Percentiles rank a stretch among this genome's conserved stretches.
Conservation (phyloP, 2,329 filamentous ascomycete species). For the Phialocephala sp. region DNA sequence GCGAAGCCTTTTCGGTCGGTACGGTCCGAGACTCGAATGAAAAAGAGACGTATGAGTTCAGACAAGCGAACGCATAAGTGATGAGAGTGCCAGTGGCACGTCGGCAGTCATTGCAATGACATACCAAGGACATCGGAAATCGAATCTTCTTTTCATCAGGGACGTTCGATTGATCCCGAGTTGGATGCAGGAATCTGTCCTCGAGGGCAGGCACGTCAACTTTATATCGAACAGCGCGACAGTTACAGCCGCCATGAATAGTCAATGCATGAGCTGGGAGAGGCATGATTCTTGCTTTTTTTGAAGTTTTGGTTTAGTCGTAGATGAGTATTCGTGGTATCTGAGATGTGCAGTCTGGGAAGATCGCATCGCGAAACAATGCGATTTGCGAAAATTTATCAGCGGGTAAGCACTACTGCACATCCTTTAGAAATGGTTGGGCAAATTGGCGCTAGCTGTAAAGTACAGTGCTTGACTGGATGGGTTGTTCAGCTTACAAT, state of each 20-base stretch:
- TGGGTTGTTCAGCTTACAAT: background rate
- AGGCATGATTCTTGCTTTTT: background rate
- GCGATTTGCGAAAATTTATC: background rate
- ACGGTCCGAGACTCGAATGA: background rate
- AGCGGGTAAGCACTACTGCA: background rate
- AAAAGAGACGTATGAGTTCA: background rate
- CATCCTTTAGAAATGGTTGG: background rate
- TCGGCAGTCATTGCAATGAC: constrained; percentile 10
- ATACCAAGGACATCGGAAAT: background rate
- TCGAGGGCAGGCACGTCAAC: background rate
- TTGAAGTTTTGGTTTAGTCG: background rate
- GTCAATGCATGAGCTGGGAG: background rate
- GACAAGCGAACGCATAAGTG: background rate
- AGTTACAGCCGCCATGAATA: constrained; percentile 5
- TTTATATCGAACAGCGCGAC: background rate
- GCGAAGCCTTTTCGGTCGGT: background rate
- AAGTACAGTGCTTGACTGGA: background rate
- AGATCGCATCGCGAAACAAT: background rate
- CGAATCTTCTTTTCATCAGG: constrained; percentile 2
- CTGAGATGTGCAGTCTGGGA: background rate
- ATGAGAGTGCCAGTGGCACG: background rate
- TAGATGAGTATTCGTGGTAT: background rate
- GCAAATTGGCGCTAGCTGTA: background rate
- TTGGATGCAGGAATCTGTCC: constrained; percentile 5
- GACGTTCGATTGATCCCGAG: background rate